Percentiles rank a stretch among this genome's conserved stretches.
These are phyloP conservation scores for Elongisporangium prolatum DNA, from an alignment of 352 stramenopile genomes.

Conservation along the genomic window DNA sequence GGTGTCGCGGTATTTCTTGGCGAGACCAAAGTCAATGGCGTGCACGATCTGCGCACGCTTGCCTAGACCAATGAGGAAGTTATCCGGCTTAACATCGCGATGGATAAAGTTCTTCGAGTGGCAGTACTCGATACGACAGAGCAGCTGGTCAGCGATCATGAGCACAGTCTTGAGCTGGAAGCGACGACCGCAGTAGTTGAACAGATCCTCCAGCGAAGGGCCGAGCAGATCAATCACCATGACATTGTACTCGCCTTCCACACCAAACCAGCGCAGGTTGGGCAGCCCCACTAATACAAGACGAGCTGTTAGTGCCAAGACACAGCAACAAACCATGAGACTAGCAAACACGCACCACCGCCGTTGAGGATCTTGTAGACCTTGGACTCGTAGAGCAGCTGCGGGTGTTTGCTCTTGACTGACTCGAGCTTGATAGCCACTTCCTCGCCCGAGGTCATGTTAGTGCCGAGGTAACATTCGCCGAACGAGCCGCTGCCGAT, in stretches of 20 bases:
- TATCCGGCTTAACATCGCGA: conserved; percentile 88
- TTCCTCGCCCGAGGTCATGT: conserved; percentile 98
- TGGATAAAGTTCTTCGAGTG: conserved; percentile 91
- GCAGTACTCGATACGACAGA: conserved; percentile 84
- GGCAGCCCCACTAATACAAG: conserved; percentile 92
- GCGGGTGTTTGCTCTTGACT: conserved; percentile 97
- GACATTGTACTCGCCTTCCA: conserved; percentile 99
- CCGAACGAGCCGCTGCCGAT: conserved; percentile 99
- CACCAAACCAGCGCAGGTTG: conserved; percentile 98
- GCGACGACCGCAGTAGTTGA: conserved; percentile 85
- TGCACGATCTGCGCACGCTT: conserved; percentile 85
- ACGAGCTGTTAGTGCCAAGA: not conserved
- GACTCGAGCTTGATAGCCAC: conserved; percentile 99
- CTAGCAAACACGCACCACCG: conserved; percentile 86
- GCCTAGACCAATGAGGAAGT: conserved; percentile 87
- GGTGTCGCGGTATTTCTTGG: conserved; percentile 90
- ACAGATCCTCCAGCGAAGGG: conserved; percentile 89
- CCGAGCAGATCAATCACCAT: conserved; percentile 99
- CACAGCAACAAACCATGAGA: conserved; percentile 1
- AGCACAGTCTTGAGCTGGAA: conserved; percentile 96
- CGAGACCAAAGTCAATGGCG: conserved; percentile 88
- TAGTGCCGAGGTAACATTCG: conserved; percentile 99
- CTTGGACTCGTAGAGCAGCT: conserved; percentile 99
- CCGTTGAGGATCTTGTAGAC: conserved; percentile 99
- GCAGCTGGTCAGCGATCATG: conserved; percentile 89